Evolutionary conservation across 441 rosid species (phyloP), one percentile per base, ranked within the genome.

Genomic region (Syzygium syzygioides): DNA sequence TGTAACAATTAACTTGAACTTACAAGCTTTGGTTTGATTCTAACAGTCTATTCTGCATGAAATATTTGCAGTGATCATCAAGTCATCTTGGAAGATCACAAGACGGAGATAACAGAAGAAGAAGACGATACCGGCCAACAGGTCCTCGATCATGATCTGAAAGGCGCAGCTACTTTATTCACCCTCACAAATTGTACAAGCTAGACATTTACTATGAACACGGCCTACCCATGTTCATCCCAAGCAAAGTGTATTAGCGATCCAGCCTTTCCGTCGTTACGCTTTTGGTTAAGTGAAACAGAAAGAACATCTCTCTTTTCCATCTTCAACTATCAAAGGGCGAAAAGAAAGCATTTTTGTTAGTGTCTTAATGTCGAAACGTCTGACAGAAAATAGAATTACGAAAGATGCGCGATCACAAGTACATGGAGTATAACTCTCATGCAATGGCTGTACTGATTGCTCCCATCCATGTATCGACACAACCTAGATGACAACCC

Each of bases 151-250:
- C 60, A 87, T 20, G 88, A 90, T 79, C 91, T 90, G 23, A 85
- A 90, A 84, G 88, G 89, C 80, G 89, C 89, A 41, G 89, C 91
- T 50, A 90, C 89, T 54, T 79, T 90, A 52, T 90, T 90, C 55
- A 71, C 91, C 64, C 91, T 90, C 91, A 90, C 91, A 34, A 90
- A 90, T 60, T 86, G 88, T 86, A 79, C 90, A 20, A 62, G 71
- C 60, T 85, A 64, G 71, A 32, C 52, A 41, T 76, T 76, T 23
- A 26, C 83, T 76, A 76, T 2, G 52, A 76, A 37, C 53, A 76
- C 18, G 26, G 41, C 83, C 83, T 12, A 20, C n/a, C n/a, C 83
- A 6, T 41, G 83, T 17, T 76, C 83, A 41, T 41, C 52, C n/a
- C n/a, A 7, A 41, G 83, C 83, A 41, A 76, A 23, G 52, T 76